A percentile compares a stretch with the other conserved stretches of the same genome.
phyloP scores from a whole-genome alignment of 257 asterid species.

The Solanum boliviense region DNA sequence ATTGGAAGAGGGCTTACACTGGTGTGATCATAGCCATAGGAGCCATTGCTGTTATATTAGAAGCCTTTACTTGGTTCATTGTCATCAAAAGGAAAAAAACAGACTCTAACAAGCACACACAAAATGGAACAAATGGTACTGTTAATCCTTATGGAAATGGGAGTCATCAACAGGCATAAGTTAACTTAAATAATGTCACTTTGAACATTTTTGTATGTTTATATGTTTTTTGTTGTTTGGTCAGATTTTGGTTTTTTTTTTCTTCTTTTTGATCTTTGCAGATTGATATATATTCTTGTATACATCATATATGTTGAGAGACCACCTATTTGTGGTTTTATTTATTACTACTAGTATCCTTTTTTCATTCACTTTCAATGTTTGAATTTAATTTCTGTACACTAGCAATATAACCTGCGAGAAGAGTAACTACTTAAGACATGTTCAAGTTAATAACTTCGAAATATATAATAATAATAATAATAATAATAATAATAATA shows the following conservation, averaged over 20 bases:
- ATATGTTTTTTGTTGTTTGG: background rate
- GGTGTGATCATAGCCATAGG: constrained; percentile 48
- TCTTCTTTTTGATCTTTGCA: background rate
- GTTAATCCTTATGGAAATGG: constrained; percentile 12
- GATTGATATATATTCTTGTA: background rate
- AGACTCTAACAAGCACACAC: background rate
- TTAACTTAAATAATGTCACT: background rate
- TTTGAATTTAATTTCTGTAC: background rate
- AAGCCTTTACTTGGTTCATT: constrained; percentile 57
- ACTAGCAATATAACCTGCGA: too few species aligned
- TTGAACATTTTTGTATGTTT: background rate
- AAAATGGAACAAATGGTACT: constrained; percentile 11
- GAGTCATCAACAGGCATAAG: background rate
- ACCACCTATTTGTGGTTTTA: background rate
- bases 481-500: too few species aligned
- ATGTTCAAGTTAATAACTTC: background rate
- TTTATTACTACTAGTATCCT: background rate
- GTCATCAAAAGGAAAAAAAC: constrained; percentile 37
- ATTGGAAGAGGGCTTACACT: constrained; percentile 53
- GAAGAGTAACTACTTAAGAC: background rate
- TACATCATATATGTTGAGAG: background rate
- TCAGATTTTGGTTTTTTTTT: background rate
- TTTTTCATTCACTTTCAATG: background rate
- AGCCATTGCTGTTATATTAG: constrained; percentile 28
- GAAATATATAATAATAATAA: too few species aligned